Evolutionary conservation across 768 basidiomycete species (phyloP), one percentile per base, ranked within the genome.

Genomic region (Auricularia cornea): DNA sequence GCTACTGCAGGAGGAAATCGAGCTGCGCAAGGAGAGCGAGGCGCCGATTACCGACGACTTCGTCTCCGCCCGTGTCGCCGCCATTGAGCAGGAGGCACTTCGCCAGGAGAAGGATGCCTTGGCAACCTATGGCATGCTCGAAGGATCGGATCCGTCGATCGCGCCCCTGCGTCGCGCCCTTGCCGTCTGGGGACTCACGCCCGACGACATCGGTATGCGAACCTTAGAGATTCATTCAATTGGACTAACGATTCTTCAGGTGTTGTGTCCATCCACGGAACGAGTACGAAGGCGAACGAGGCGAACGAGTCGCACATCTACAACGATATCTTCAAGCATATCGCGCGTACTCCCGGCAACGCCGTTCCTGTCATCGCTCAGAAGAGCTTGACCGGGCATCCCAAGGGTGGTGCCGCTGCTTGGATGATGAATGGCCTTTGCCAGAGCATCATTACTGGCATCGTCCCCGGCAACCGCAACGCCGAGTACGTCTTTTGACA

Each of bases 381-480:
- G 76, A 99, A 99, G 83, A 93, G 90, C 74, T 81, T 99, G 59
- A 89, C 96, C 32, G 97, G 97, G 65, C 96, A 99, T 73, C 88
- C 96, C 12, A 99, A 99, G 81, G 97, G 97, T 74, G 97, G 96
- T 65, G 92, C 97, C n/a, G 96, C 96, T 62, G 91, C 94, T 2
- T 98, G 94, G 96, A 92, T 94, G 77, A 85, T 97, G 82, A 88
- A 87, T 69, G 97, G 97, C 68, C 81, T 98, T 62, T 76, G 94
- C 62, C 94, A 99, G 74, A 86, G 87, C 12, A 82, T 99, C 65
- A 81, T 80, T 66, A 85, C 86, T 54, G 97, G 95, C 60, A 83
- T 96, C 66, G 81, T 99, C 66, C 95, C 97, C 6, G 95, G 94
- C 48, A 98, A 98, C 74, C 86, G 93, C 68, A 98, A 96, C 73